Base-by-base conservation (phyloP, 192 early-diverging fungal species). In the Oehlia diaphana region DNA sequence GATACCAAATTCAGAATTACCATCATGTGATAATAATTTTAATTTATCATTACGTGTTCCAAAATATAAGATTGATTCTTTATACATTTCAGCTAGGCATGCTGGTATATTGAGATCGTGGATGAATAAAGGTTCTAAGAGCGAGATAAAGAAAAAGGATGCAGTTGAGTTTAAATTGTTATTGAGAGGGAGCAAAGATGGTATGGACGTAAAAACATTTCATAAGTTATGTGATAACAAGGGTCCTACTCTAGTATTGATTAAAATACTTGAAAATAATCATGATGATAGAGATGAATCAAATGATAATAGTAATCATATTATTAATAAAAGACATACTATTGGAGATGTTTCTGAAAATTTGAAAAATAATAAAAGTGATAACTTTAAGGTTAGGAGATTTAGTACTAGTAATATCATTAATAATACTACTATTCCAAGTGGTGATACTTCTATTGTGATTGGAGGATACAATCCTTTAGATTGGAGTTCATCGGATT, bases 391-490 rank as follows among this genome's bases (percentile, higher is more conserved):
- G 5, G 4, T 21, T n/a, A 21, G 53, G 10, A 47, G 44, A 47
- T 47, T 47, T 58, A 58, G 2, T 58, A 16, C 4, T 58, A 58
- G 53, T 58, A 37, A 37, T 37, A 14, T 58, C 53, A 14, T 58
- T 58, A 19, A 5, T 58, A 58, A 2, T 16, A 19, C 13, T 16
- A 19, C 53, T 19, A 58, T 4, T 58, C 0, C 53, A 13, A 53
- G 50, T 19, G 16, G 39, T 47, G 10, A 47, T 47, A 47, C 9
- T 47, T 47, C 19, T 58, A 21, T 16, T 10, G 16, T 58, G 16
- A 68, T 81, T 44, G 80, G 80, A 28, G 80, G 80, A 31, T 81
- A 77, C 61, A 81, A 81, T 53, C 72, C 80, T n/a, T 63, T 67
- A 31, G 67, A 74, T 47, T 81, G 80, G 80, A 77, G 74, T 67